phyloP scores from a whole-genome alignment of 768 basidiomycete species.

The Suillus luteus region DNA sequence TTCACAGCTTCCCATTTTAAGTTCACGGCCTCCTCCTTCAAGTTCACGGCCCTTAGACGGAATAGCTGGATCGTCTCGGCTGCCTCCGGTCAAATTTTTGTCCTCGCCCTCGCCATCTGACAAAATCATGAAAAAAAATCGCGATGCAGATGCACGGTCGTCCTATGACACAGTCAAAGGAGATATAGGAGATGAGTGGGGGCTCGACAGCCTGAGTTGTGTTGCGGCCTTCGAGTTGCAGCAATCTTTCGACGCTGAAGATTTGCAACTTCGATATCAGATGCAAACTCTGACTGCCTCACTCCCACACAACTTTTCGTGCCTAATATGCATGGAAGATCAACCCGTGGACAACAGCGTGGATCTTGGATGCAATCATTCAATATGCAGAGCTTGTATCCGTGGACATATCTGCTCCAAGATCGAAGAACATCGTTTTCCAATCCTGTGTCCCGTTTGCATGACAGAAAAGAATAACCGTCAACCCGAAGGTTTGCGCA shows the following conservation, averaged over 20 bases:
- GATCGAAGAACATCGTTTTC: constrained; percentile 55
- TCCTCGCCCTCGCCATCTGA: constrained; percentile 25
- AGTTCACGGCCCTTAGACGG: constrained; percentile 19
- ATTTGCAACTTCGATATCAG: constrained; percentile 39
- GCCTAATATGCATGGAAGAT: constrained; percentile 58
- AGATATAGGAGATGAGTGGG: neutral
- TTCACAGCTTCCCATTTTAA: constrained; percentile 10
- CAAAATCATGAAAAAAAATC: constrained; percentile 3
- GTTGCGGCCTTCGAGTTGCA: constrained; percentile 36
- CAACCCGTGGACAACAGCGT: constrained; percentile 44
- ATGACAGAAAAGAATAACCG: constrained; percentile 27
- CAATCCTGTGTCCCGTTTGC: constrained; percentile 65
- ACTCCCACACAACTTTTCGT: constrained; percentile 46
- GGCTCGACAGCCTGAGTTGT: constrained; percentile 16
- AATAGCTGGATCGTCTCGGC: constrained; percentile 20
- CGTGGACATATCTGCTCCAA: constrained; percentile 42
- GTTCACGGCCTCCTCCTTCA: constrained; percentile 11
- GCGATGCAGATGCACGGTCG: constrained; percentile 12
- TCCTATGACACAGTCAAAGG: neutral
- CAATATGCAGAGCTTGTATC: constrained; percentile 57
- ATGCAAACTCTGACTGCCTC: constrained; percentile 28
- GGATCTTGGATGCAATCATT: constrained; percentile 50
- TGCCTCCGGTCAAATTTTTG: constrained; percentile 10
- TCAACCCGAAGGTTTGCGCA: constrained; percentile 36
- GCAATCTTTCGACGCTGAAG: constrained; percentile 42